Evolutionary conservation across 768 basidiomycete genomes (phyloP), one percentile per base, ranked within the genome.

Genomic region (Leccinum incarnatum): DNA sequence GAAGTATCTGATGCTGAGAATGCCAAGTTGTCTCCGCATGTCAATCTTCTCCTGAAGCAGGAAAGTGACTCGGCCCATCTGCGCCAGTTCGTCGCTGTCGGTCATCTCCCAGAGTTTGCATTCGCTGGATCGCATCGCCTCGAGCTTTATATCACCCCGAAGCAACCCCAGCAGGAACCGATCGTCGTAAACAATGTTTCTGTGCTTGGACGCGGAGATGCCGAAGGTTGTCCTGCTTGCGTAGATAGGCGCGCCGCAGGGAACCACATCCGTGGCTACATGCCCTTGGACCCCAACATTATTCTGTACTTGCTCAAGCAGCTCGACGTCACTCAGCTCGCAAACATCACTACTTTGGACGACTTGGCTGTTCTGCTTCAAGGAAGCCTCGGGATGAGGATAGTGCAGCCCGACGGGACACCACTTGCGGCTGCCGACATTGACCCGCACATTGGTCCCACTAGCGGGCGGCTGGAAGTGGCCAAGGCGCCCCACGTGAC

Each of bases 101-200:
- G 57, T 7, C 4, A 57, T 0, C 8, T 66, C 5, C 65, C 59
- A 29, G 62, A 67, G 55, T 67, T 64, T 19, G 59, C 65, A 17
- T 64, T 55, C 59, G 5, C 53, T 6, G 65, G 65, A 29, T 66
- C 65, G 27, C 52, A 66, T 14, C 65, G 65, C 27, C 65, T 66
- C 37, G 65, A 66, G 15, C 57, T 66, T 5, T 61, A 54, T 53
- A 5, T 66, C 1, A 34, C 23, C 7, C 61, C 61, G 4, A 63
- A 60, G 47, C 1, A 57, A 2, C 11, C 5, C 3, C 25, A 40
- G 12, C 15, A 46, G 2, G 4, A 25, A 10, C 1, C 37, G 1
- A 6, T 2, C 29, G 53, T 67, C 29, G 48, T 66, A 1, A 67
- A 66, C 59, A 67, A 25, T 25, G 49, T 58, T 32, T 61, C 59